These are phyloP conservation scores for Aspergillus quadricinctus DNA, from an alignment of 2,329 filamentous ascomycete genomes.

Conservation along the genomic window DNA sequence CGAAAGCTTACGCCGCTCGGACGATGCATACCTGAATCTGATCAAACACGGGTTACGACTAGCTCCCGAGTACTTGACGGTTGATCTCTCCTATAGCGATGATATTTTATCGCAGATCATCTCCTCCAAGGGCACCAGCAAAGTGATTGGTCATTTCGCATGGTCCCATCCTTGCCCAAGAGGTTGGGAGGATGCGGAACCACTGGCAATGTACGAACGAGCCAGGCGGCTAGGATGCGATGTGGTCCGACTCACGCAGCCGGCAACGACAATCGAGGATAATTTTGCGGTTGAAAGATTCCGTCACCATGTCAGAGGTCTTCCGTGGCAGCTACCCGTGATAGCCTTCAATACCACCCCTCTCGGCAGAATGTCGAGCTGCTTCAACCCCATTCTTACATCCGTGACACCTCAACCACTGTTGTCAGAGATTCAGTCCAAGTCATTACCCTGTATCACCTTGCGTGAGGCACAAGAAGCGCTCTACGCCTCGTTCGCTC, in stretches of 20 bases:
- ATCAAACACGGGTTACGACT: slow-evolving; percentile 58
- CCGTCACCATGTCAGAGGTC: slow-evolving; percentile 45
- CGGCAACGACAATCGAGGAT: slow-evolving; percentile 55
- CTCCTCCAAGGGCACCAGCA: slow-evolving; percentile 51
- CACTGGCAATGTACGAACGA: slow-evolving; percentile 55
- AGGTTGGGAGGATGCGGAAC: slow-evolving; percentile 55
- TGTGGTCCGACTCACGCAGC: slow-evolving; percentile 58
- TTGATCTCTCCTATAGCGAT: slow-evolving; percentile 58
- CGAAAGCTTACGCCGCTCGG: slow-evolving; percentile 26
- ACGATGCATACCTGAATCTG: slow-evolving; percentile 51
- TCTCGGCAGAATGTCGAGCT: slow-evolving; percentile 60
- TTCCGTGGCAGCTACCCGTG: slow-evolving; percentile 48
- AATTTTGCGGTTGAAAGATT: slow-evolving; percentile 59
- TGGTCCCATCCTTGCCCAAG: slow-evolving; percentile 38
- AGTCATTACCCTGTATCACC: slow-evolving; percentile 52
- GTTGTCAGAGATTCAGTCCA: slow-evolving; percentile 38
- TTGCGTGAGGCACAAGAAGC: slow-evolving; percentile 60
- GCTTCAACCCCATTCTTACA: slow-evolving; percentile 62
- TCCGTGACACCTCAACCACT: slow-evolving; percentile 53
- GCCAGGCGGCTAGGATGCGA: slow-evolving; percentile 58
- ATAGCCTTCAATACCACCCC: slow-evolving; percentile 63
- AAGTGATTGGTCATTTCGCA: slow-evolving; percentile 58
- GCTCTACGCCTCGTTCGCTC: slow-evolving; percentile 62
- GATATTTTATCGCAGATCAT: slow-evolving; percentile 49
- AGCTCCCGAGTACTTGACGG: slow-evolving; percentile 58